Evolutionary conservation across 768 basidiomycete species (phyloP), one percentile per base, ranked within the genome.

Genomic region (Tricholoma furcatifolium): DNA sequence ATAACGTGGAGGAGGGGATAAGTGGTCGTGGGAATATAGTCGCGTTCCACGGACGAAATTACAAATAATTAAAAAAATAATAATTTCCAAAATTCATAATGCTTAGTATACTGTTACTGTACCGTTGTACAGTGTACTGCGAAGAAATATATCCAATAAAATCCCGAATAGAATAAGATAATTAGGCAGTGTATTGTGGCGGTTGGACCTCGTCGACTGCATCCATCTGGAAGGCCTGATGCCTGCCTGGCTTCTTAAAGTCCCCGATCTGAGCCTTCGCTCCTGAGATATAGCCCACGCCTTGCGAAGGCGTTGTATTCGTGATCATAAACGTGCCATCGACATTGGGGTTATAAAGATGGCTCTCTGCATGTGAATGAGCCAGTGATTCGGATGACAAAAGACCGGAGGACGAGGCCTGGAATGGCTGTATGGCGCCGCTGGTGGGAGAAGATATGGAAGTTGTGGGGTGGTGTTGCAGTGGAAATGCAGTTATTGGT

Each of bases 1-100:
- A 45, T 55, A 58, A 58, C 45, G 53, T 53, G 46, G 57, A 48
- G 31, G 32, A 32, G 30, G 51, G 40, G 36, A 34, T 50, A 55
- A 51, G 57, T 45, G 46, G 47, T n/a, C 57, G 57, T 58, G 57
- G 57, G 57, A 58, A 55, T 36, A 48, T 48, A 14, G 42, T 41
- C 54, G 54, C 50, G 57, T 54, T 44, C 20, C 15, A 35, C n/a
- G 27, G 27, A 4, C 27, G 7, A 3, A 27, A 17, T 24, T 40
- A 12, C 4, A 39, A 50, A 32, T 41, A 49, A 39, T 41, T 40
- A 18, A 17, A 14, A 17, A 45, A 21, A 27, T 43, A 43, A 43
- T 23, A 7, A 15, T 12, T 24, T 43, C 21, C 23, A 43, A 43
- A 15, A n/a, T n/a, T n/a, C n/a, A n/a, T n/a, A n/a, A n/a, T n/a